Conservation (phyloP, 2,329 filamentous ascomycete genomes). For the Aspergillus sp. region DNA sequence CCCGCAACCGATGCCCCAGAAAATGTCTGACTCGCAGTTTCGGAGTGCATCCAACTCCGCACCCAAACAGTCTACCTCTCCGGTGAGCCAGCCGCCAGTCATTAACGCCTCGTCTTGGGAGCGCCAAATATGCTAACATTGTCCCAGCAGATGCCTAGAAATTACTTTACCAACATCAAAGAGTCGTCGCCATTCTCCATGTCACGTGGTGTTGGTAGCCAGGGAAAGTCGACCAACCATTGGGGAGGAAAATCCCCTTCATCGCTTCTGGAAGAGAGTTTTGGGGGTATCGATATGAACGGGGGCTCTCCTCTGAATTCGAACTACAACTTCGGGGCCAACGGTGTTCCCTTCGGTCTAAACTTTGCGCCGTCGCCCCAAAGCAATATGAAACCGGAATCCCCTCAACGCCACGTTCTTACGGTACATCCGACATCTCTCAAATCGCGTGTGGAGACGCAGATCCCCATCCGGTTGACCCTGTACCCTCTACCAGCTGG, state of each 20-base stretch:
- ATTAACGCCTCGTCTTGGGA: background rate
- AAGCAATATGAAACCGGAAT: conserved; percentile 28
- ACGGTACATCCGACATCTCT: conserved; percentile 66
- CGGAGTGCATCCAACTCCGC: conserved; percentile 25
- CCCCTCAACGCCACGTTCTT: conserved; percentile 44
- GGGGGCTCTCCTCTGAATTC: conserved; percentile 42
- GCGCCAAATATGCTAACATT: conserved; percentile 15
- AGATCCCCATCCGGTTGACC: conserved; percentile 84
- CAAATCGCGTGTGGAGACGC: conserved; percentile 94
- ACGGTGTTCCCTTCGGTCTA: conserved; percentile 39
- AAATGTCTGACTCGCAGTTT: conserved; percentile 25
- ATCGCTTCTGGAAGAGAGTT: conserved; percentile 45
- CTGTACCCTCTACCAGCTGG: conserved; percentile 72
- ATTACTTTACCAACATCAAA: conserved; percentile 34
- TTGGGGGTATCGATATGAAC: conserved; percentile 47
- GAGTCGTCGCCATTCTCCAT: conserved; percentile 39
- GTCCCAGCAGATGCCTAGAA: conserved; percentile 13
- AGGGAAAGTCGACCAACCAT: conserved; percentile 33
- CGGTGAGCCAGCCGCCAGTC: conserved; percentile 24
- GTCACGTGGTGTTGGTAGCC: conserved; percentile 22
- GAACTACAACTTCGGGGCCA: conserved; percentile 35
- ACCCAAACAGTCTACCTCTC: conserved; percentile 23
- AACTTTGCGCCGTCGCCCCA: conserved; percentile 30
- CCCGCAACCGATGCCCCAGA: conserved; percentile 22
- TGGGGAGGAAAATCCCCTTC: conserved; percentile 45